phyloP scores from a whole-genome alignment of 2,329 filamentous ascomycete species.

The Pezicula radicicola region DNA sequence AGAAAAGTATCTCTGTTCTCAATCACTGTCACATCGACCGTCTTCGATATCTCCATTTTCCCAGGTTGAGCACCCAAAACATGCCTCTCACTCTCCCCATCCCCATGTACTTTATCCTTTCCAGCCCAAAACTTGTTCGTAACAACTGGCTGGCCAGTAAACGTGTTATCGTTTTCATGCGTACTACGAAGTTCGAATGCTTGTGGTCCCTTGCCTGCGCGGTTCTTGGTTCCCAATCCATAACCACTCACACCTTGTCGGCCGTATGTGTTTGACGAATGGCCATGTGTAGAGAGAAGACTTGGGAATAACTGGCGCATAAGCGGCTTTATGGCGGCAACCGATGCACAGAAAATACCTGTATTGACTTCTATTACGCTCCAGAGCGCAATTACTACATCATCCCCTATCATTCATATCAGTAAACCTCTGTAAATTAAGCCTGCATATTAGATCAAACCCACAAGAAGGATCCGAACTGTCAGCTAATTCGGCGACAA shows the following conservation, averaged over 20 bases:
- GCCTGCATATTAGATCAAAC: background rate
- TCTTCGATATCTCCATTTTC: background rate
- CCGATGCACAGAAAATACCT: conserved; percentile 14
- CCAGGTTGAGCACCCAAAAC: background rate
- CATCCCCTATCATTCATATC: conserved; percentile 5
- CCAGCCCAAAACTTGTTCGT: background rate
- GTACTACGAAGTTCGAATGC: background rate
- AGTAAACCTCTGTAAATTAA: background rate
- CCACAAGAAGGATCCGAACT: conserved; percentile 11
- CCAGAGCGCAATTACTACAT: conserved; percentile 12
- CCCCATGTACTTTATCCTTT: background rate
- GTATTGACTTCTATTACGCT: conserved; percentile 13
- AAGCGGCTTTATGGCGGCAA: conserved; percentile 13
- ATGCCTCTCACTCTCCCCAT: background rate
- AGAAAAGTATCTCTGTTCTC: background rate
- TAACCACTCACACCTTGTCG: background rate
- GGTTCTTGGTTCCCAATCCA: background rate
- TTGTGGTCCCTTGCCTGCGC: background rate
- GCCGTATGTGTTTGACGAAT: background rate
- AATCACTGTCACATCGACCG: background rate
- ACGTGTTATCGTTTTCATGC: background rate
- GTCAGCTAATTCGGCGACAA: background rate
- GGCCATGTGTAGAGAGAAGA: background rate
- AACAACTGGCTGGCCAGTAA: background rate
- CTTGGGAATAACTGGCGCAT: conserved; percentile 9